These are phyloP conservation scores for Pneumocystis murina DNA, from an alignment of 1,139 yeast species.

Conservation along the genomic window DNA sequence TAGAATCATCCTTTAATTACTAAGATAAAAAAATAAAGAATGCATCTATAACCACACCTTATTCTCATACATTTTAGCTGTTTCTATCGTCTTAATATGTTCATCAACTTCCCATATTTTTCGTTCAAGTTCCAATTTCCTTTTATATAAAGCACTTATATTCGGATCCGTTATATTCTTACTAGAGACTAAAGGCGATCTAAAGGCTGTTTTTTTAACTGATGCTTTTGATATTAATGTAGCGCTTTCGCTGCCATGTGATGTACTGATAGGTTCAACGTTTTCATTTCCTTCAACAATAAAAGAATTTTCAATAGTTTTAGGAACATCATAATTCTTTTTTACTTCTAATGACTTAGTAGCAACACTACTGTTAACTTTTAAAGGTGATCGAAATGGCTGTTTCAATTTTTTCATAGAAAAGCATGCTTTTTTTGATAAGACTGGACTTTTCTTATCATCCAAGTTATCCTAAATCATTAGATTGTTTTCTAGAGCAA, in stretches of 20 bases:
- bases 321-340: background rate
- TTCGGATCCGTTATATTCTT: background rate
- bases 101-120: background rate
- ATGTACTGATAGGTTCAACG: background rate
- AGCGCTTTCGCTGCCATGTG: background rate
- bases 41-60: background rate
- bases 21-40: background rate
- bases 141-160: background rate
- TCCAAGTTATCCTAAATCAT: background rate
- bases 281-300: background rate
- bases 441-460: background rate
- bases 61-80: conserved; percentile 4
- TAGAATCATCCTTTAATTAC: conserved; percentile 3
- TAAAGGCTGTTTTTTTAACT: background rate
- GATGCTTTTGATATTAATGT: background rate
- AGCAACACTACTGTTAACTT: background rate
- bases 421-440: background rate
- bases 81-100: background rate
- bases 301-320: background rate
- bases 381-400: background rate
- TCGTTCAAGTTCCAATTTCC: background rate
- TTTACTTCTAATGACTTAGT: background rate
- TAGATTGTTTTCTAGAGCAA: background rate
- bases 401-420: background rate
- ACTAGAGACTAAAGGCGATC: background rate